Base-by-base conservation (phyloP, 805 yeast species). In the Blastobotrys americana region DNA sequence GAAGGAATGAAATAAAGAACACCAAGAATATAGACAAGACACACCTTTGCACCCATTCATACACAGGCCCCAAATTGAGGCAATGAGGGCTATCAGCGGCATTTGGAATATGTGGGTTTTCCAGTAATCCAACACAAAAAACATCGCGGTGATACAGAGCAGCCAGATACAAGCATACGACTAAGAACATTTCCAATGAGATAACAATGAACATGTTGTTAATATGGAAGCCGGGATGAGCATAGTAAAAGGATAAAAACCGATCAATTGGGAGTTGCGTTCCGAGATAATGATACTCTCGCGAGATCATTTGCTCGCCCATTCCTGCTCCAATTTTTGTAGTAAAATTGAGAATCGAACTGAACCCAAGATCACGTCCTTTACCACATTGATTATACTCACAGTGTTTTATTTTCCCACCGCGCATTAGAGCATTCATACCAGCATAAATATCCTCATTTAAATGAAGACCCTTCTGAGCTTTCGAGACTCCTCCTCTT, bases 361-460 rank as follows among this genome's bases (percentile, higher is more conserved):
- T 84, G 63, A 84, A 84, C 3, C 94, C 93, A 57, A 84, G 71
- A 67, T 84, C 93, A 60, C 94, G 71, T 36, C 94, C 94, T 61
- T 84, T 84, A 47, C 94, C 94, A 66, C 94, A 84, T 57, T 84
- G 94, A 52, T 77, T 73, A 62, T 83, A 84, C 60, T 84, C 94
- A 60, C 86, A 80, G 57, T 84, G 93, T 57, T 82, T 82, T 53
- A 84, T 84, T 53, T 85, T 66, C n/a, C 93, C 94, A 36, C 93
- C 93, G 54, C 93, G 72, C 52, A 81, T 63, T 44, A 81, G 57
- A 2, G 88, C 90, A 60, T 75, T 83, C 79, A 84, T 84, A 44
- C 93, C 94, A 19, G 93, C 93, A 62, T 83, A 84, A 41, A 84
- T 84, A 65, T 84, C 94, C 63, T 84, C 94, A 61, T 84, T 84